Base-by-base conservation (phyloP, 1,139 yeast genomes). In the Kodamaea sp. region DNA sequence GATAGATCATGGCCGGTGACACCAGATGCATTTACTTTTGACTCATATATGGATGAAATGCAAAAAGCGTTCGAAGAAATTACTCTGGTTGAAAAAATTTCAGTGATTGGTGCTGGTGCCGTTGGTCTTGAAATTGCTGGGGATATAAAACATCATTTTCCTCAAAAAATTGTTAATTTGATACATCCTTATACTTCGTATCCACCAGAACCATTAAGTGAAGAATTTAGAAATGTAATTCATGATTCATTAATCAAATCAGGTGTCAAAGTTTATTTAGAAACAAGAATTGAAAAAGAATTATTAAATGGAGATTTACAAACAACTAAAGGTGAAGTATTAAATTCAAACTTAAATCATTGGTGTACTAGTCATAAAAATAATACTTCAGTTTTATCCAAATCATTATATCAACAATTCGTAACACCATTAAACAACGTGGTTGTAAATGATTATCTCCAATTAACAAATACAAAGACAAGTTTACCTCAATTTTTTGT, bases 1-100 rank as follows among this genome's bases (percentile, higher is more conserved):
- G 64, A 73, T 42, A 57, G 81, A 42, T 55, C 59, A 32, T 76
- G 79, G 78, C 83, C 82, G 8, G 68, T 75, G 27, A 75, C 78
- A 15, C 82, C 82, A 1, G 47, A 50, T 24, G 73, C 68, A 1
- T 54, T 46, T 41, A 66, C 63, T 11, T 46, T 44, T 37, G 57
- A 55, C 7, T 47, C 48, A 9, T 70, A 55, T 44, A 32, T 64
- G 31, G 47, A 52, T 11, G 75, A 70, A 44, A 67, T 70, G 73
- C 41, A 40, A 5, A 49, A 55, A 12, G 70, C 65, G 27, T 48
- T 50, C 23, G 44, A 47, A 2, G 55, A 58, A 9, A 50, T 65
- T 12, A 51, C 43, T 6, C 32, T 43, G 2, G 54, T 60, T 30
- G 47, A 59, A 5, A 57, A 48, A 6, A 54, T 71, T 3, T 53